Conservation (phyloP, 2,329 filamentous ascomycete genomes). For the Aureobasidium melanogenum region DNA sequence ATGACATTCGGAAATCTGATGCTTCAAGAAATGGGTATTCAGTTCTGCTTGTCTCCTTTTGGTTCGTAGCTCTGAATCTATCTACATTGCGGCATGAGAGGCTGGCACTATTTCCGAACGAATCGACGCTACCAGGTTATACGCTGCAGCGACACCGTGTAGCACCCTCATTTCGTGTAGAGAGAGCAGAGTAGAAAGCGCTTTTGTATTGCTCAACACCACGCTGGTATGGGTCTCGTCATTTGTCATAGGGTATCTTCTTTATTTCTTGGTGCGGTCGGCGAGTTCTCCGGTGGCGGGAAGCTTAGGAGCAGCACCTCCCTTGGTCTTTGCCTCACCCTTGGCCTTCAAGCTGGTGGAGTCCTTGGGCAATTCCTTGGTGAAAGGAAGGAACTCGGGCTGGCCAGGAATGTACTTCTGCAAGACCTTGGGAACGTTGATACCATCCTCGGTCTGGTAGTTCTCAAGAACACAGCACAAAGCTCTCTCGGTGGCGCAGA, state of each 20-base stretch:
- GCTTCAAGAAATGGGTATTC: not conserved
- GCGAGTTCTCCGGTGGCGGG: constrained; percentile 14
- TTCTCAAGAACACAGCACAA: constrained; percentile 95
- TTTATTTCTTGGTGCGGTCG: constrained; percentile 15
- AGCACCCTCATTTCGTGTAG: not conserved
- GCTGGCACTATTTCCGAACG: not conserved
- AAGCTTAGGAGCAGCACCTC: constrained; percentile 20
- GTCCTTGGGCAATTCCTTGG: constrained; percentile 76
- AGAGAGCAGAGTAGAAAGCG: not conserved
- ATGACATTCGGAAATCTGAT: not conserved
- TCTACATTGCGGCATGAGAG: not conserved
- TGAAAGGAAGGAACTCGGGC: constrained; percentile 81
- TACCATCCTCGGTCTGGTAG: constrained; percentile 82
- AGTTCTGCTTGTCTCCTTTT: not conserved
- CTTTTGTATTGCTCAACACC: not conserved
- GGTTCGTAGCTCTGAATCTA: not conserved
- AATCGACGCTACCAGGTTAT: not conserved
- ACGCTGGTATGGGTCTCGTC: not conserved
- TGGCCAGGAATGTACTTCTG: constrained; percentile 84
- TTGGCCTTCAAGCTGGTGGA: constrained; percentile 52
- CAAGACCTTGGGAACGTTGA: constrained; percentile 72
- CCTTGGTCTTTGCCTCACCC: constrained; percentile 21
- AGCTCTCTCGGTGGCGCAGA: constrained; percentile 84
- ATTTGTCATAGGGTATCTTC: constrained; percentile 3
- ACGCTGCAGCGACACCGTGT: not conserved